Evolutionary conservation across 768 basidiomycete genomes (phyloP).

Genomic region (Brasilioporus rufonigricans): DNA sequence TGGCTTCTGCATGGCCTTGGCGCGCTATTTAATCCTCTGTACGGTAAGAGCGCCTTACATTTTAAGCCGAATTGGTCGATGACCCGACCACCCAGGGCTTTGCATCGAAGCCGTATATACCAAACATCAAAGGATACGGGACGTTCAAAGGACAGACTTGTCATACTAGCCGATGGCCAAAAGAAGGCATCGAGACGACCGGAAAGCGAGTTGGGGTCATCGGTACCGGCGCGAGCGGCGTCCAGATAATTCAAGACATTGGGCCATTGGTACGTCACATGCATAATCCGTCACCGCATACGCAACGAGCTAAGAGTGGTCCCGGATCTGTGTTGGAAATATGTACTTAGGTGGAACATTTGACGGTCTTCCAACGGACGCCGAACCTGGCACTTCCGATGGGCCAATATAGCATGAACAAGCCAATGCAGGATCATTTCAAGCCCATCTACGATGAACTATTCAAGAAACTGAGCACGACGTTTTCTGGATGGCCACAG

Average conservation of each 20-base stretch:
- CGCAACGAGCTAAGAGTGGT: background rate
- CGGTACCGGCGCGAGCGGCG: no score
- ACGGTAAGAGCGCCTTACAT: background rate
- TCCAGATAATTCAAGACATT: conserved; percentile 14
- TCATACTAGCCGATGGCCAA: conserved; percentile 14
- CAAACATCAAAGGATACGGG: conserved; percentile 11
- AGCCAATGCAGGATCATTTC: conserved; percentile 8
- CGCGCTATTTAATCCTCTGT: conserved; percentile 9
- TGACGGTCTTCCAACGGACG: conserved; percentile 17
- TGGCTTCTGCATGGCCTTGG: background rate
- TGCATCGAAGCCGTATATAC: conserved; percentile 9
- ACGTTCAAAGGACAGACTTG: conserved; percentile 6
- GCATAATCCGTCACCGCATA: no score
- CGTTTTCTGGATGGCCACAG: background rate
- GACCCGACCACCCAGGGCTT: background rate
- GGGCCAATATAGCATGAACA: conserved; percentile 1
- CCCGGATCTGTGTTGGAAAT: no score
- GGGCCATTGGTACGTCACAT: conserved; percentile 7
- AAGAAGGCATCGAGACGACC: background rate
- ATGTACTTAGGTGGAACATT: conserved; percentile 9
- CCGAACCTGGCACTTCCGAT: conserved; percentile 15
- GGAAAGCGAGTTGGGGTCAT: conserved; percentile 5
- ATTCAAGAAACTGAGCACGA: background rate
- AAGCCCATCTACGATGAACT: conserved; percentile 12
- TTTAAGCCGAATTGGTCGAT: background rate